Percentiles rank a stretch among this genome's conserved stretches.
Evolutionary conservation across 2,329 filamentous ascomycete species (phyloP).

Genomic region (Colletotrichum viniferum): DNA sequence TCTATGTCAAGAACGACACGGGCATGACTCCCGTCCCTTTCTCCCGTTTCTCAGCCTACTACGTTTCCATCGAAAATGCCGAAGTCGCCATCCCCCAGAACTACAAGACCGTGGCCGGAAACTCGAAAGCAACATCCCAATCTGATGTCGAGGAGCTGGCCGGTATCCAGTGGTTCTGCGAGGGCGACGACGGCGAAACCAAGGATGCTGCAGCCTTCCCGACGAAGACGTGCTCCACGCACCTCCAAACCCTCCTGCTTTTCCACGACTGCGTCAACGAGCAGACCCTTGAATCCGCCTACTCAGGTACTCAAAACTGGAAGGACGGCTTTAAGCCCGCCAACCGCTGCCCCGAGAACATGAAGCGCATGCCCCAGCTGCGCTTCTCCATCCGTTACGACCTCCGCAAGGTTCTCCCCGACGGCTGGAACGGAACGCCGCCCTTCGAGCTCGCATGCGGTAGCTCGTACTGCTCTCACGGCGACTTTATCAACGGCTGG

Average conservation of each 20-base stretch:
- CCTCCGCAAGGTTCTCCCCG: conserved; percentile 42
- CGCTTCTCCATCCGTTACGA: conserved; percentile 53
- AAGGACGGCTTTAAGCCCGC: conserved; percentile 17
- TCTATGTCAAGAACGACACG: conserved; percentile 37
- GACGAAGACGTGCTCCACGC: conserved; percentile 29
- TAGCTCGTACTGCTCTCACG: conserved; percentile 45
- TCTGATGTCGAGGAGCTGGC: conserved; percentile 21
- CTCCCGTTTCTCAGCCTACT: conserved; percentile 50
- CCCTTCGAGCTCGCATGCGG: conserved; percentile 48
- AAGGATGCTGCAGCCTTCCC: conserved; percentile 32
- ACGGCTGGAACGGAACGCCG: conserved; percentile 47
- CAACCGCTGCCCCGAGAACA: conserved; percentile 45
- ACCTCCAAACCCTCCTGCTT: conserved; percentile 27
- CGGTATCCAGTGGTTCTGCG: conserved; percentile 32
- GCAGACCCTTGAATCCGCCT: conserved; percentile 26
- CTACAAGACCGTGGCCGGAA: conserved; percentile 44
- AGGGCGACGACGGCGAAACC: conserved; percentile 27
- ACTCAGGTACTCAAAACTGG: conserved; percentile 22
- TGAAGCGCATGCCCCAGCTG: conserved; percentile 50
- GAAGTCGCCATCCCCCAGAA: conserved; percentile 50
- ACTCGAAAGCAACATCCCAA: conserved; percentile 35
- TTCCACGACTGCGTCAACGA: conserved; percentile 30
- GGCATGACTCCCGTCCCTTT: conserved; percentile 35
- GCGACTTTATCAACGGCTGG: conserved; percentile 55
- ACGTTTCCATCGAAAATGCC: conserved; percentile 43